Conservation (phyloP, 2,329 filamentous ascomycete genomes). For the Venturia aucupariae region DNA sequence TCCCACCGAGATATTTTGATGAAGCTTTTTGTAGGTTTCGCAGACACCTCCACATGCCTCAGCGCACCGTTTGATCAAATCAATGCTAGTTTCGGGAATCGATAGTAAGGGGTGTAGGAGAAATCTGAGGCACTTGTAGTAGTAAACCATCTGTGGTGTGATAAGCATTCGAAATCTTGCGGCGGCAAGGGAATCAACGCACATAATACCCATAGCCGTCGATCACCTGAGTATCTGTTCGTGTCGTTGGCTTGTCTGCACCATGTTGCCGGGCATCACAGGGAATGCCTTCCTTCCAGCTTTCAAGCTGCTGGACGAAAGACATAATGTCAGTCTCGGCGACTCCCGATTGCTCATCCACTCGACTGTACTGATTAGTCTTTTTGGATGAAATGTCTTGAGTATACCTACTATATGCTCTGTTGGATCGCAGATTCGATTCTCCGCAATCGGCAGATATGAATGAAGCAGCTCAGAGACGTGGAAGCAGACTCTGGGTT, state of each 20-base stretch:
- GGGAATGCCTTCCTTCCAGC: constrained; percentile 14
- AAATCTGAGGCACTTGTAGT: constrained; percentile 21
- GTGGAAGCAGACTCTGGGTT: constrained; percentile 16
- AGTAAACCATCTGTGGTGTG: constrained; percentile 20
- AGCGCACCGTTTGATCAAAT: constrained; percentile 17
- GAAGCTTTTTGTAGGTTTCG: constrained; percentile 24
- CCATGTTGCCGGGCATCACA: constrained; percentile 5
- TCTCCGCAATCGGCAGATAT: constrained; percentile 16
- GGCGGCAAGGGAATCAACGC: constrained; percentile 3
- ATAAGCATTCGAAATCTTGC: neutral
- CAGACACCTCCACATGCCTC: constrained; percentile 24
- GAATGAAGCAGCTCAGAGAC: constrained; percentile 23
- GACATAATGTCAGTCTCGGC: constrained; percentile 11
- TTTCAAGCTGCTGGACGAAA: constrained; percentile 13
- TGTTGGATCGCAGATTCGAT: constrained; percentile 19
- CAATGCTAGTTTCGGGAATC: constrained; percentile 15
- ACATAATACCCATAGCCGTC: constrained; percentile 19
- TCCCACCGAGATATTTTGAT: constrained; percentile 22
- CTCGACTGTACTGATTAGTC: neutral
- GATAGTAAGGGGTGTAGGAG: constrained; percentile 20
- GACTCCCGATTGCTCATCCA: neutral
- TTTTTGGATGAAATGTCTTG: neutral
- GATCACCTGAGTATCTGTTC: constrained; percentile 15
- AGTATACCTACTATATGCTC: constrained; percentile 14
- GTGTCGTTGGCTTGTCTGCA: neutral